Evolutionary conservation across 768 basidiomycete species (phyloP), one percentile per base, ranked within the genome.

Genomic region (Boletus tylopilopsis): DNA sequence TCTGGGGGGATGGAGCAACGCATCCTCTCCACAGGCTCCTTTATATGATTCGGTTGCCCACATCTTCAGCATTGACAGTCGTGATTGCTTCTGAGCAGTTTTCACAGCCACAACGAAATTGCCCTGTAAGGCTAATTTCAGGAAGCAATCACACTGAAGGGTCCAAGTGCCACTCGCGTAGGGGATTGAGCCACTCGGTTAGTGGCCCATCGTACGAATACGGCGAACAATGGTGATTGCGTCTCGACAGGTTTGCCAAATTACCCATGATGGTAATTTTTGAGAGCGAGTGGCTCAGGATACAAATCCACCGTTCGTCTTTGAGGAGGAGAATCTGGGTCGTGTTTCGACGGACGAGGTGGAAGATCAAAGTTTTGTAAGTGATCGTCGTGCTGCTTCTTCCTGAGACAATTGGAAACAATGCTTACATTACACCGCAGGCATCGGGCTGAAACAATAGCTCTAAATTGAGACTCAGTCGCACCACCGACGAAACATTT

Each of bases 81-180:
- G 33, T 53, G 64, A 68, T 67, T 68, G 66, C 56, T 49, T 68
- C 44, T 40, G 38, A 58, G 35, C 35, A 53, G 46, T 52, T 50
- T 45, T 50, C 49, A 45, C 15, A 45, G 43, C 49, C 49, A 45
- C 49, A 34, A 15, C 6, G 16, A 18, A 35, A 36, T 23, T 64
- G 53, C 53, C 57, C 41, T 25, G 46, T 59, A 42, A 52, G 56
- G 62, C 37, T 24, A 61, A n/a, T 47, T 43, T 41, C 13, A 37
- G 45, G 21, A 33, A 55, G 57, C 61, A 64, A 59, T 68, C 59
- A 18, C 19, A n/a, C 19, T 13, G 16, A 30, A 9, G 22, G 59
- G 55, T 32, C 56, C 41, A 56, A 63, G 50, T 44, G 43, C 57
- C 62, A 58, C 60, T 51, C 48, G 52, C 34, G 30, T 42, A 52